Evolutionary conservation across 2,329 filamentous ascomycete genomes (phyloP).

Genomic region (Fusarium poae): DNA sequence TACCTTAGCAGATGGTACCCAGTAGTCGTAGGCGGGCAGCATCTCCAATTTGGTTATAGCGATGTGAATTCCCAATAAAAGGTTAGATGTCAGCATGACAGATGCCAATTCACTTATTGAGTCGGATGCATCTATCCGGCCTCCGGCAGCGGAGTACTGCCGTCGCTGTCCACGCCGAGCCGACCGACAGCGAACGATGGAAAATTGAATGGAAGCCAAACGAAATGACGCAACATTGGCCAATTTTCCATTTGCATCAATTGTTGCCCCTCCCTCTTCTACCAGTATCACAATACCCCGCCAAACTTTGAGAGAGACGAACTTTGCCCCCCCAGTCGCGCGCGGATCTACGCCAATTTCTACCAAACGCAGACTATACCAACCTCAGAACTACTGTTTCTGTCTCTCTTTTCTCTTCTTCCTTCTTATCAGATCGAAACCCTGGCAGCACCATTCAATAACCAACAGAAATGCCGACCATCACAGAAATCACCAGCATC

Average conservation of each 20-base stretch:
- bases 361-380: constrained; percentile 13
- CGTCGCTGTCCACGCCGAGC: constrained; percentile 15
- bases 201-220: constrained; percentile 24
- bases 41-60: constrained; percentile 14
- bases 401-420: constrained; percentile 7
- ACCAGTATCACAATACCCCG: constrained; percentile 40
- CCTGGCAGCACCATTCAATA: constrained; percentile 18
- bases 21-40: neutral
- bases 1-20: neutral
- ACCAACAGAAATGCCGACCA: constrained; percentile 73
- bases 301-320: constrained; percentile 39
- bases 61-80: constrained; percentile 11
- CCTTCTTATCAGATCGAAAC: constrained; percentile 41
- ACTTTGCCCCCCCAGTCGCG: constrained; percentile 32
- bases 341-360: constrained; percentile 22
- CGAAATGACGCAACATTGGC: constrained; percentile 49
- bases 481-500: constrained; percentile 82
- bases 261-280: constrained; percentile 36
- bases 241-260: constrained; percentile 22
- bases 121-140: constrained; percentile 18
- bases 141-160: constrained; percentile 31
- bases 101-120: constrained; percentile 15
- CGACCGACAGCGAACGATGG: constrained; percentile 10
- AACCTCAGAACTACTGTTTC: constrained; percentile 21
- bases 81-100: constrained; percentile 22